phyloP scores from a whole-genome alignment of 1,139 yeast genomes.

The Spathaspora sp. region DNA sequence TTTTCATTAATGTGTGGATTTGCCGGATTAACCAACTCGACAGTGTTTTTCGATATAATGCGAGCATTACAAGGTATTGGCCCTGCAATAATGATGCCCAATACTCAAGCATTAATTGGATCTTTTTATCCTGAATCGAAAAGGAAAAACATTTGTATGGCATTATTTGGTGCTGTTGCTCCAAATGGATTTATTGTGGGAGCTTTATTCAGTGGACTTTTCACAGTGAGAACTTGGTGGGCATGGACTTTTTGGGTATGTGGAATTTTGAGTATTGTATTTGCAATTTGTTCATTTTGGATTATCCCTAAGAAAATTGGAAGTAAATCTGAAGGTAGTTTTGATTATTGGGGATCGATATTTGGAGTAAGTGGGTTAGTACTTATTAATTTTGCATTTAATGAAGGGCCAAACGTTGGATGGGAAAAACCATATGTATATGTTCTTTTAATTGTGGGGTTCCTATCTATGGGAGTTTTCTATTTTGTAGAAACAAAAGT shows the following conservation, averaged over 20 bases:
- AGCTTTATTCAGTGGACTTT: slow-evolving; percentile 43
- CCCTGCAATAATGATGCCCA: slow-evolving; percentile 57
- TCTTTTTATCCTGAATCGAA: slow-evolving; percentile 47
- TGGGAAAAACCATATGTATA: slow-evolving; percentile 54
- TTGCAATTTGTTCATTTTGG: slow-evolving; percentile 31
- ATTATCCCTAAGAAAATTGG: slow-evolving; percentile 44
- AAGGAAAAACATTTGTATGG: slow-evolving; percentile 42
- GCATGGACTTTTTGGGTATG: slow-evolving; percentile 56
- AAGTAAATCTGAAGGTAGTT: slow-evolving; percentile 22
- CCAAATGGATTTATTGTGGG: slow-evolving; percentile 59
- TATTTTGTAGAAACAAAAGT: slow-evolving; percentile 34
- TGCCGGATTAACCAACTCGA: slow-evolving; percentile 38
- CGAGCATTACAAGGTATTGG: slow-evolving; percentile 65
- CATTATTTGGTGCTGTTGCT: slow-evolving; percentile 57
- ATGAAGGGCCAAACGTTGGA: slow-evolving; percentile 62
- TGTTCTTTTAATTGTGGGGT: slow-evolving; percentile 49
- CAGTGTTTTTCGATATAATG: slow-evolving; percentile 48
- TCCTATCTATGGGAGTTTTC: slow-evolving; percentile 34
- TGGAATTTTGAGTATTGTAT: slow-evolving; percentile 34
- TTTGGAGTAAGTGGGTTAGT: slow-evolving; percentile 50
- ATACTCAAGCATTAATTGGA: slow-evolving; percentile 55
- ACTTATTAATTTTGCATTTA: slow-evolving; percentile 55
- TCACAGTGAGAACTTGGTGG: slow-evolving; percentile 50
- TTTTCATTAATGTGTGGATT: slow-evolving; percentile 56
- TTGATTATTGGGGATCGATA: slow-evolving; percentile 50